Percentiles rank a stretch among this genome's conserved stretches.
Evolutionary conservation across 2,329 filamentous ascomycete species (phyloP).

Genomic region (Xylaria arbuscula): DNA sequence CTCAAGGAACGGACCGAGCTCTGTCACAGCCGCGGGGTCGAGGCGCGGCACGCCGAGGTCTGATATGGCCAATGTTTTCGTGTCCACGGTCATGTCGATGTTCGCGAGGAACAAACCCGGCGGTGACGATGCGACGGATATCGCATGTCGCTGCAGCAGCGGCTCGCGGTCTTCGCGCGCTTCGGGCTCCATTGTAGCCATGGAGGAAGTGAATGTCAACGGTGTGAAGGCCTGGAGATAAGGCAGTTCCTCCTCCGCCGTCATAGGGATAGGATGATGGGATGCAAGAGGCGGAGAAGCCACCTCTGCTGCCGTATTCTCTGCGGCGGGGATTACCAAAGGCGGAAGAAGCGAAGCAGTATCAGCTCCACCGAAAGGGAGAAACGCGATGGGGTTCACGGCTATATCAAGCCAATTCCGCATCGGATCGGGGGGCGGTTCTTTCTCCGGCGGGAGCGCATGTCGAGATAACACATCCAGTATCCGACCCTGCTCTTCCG

Average conservation of each 20-base stretch:
- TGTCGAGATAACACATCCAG: conserved; percentile 56
- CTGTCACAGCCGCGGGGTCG: conserved; percentile 67
- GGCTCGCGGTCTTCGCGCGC: conserved; percentile 37
- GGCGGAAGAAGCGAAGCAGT: conserved; percentile 45
- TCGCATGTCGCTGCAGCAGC: conserved; percentile 65
- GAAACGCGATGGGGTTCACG: conserved; percentile 62
- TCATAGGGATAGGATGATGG: conserved; percentile 73
- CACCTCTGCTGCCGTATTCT: conserved; percentile 49
- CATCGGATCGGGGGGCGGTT: conserved; percentile 47
- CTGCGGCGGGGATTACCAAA: conserved; percentile 36
- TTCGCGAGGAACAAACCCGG: conserved; percentile 68
- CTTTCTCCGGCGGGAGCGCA: conserved; percentile 53
- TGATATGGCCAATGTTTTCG: conserved; percentile 62
- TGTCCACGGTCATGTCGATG: conserved; percentile 69
- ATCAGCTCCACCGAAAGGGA: conserved; percentile 61
- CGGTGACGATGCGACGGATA: conserved; percentile 62
- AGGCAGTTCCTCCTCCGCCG: conserved; percentile 72
- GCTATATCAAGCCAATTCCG: conserved; percentile 61
- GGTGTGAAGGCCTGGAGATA: conserved; percentile 79
- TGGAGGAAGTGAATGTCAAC: conserved; percentile 68
- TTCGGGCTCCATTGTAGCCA: conserved; percentile 57
- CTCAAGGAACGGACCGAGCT: conserved; percentile 66
- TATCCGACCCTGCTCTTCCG: conserved; percentile 53
- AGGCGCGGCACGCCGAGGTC: conserved; percentile 65
- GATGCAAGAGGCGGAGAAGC: conserved; percentile 60